Evolutionary conservation across 2,329 filamentous ascomycete genomes (phyloP), one percentile per base, ranked within the genome.

Genomic region (Falciphora oryzae): DNA sequence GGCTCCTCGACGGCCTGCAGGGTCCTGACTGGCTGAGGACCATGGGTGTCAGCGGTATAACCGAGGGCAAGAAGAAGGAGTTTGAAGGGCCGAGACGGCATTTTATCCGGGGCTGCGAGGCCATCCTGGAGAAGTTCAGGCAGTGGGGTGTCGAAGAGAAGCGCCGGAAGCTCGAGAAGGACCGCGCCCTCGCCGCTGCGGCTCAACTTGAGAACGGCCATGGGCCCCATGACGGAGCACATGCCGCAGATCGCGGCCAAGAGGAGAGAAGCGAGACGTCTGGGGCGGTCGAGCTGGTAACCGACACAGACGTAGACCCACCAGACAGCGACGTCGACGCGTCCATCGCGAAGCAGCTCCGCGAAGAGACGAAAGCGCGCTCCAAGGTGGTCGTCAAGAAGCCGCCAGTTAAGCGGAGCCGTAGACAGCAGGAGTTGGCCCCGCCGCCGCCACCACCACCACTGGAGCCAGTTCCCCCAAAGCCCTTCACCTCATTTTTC

Each of bases 11-110:
- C 64, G 92, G 92, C 25, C 83, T 99, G 1, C 90, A 92, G 73
- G 91, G 94, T 2, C 92, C 91, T 65, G 95, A 98, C 75, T 99
- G 95, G 95, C 81, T 97, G 65, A 89, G 91, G 67, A 85, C 93
- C 4, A 93, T 99, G 87, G 95, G 94, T 31, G 89, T 98, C 44
- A 94, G 88, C 68, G 92, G 85, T 27, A 79, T 96, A 53, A 96
- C 92, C 0, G 93, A 97, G 72, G 87, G 87, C 28, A 91, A 92
- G 72, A 94, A 92, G 77, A 95, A 90, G 75, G 85, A 89, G 35
- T 97, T 92, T 75, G 92, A 97, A 75, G 88, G 90, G 2, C 95
- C 95, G 67, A 86, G 95, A 32, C 84, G 89, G 66, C 88, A 94
- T 74, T 96, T 97, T 73, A 89, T 97, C 70, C 85, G 83, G 65